Evolutionary conservation across 805 yeast species (phyloP), one percentile per base, ranked within the genome.

Genomic region (Yamadazyma philogaea): DNA sequence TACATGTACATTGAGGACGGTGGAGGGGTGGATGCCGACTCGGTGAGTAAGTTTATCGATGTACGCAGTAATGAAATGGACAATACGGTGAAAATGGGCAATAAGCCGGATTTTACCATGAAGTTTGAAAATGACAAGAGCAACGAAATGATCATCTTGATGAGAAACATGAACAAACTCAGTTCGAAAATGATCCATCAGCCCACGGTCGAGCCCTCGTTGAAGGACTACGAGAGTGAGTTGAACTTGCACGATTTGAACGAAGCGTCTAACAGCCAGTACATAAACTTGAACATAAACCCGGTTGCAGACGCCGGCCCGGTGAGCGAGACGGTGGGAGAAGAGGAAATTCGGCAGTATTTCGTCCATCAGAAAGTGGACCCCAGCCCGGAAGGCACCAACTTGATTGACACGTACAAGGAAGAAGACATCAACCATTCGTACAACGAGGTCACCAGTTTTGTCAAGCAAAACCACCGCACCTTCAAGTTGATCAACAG

Each of bases 101-200:
- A 87, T 56, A 71, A 73, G 16, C 96, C 96, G 0, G 97, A 91
- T 63, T 70, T 87, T 42, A 91, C 97, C 6, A 91, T 91, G 98
- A 73, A 75, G 43, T 74, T 72, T 31, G 44, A 33, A 19, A 45
- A 45, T 30, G 44, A 44, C 27, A 30, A 46, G 39, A 26, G 45
- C 6, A 41, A 47, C 27, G 96, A 87, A 49, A 78, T 89, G 52
- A 74, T 87, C 14, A 79, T 84, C 14, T 80, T 89, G 15, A 72
- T 93, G 68, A 76, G 84, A 51, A 87, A 95, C 48, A 89, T 91
- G 93, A 91, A 91, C 64, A 77, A 89, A 46, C 68, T 91, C 37
- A 84, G 95, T 57, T 81, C 87, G 44, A 79, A 89, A 50, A 84
- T 91, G 84, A 78, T 91, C 49, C 38, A 42, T 27, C 39, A 33